Conservation (phyloP, 2,329 filamentous ascomycete species). For the Ceratocystis eucalypticola region DNA sequence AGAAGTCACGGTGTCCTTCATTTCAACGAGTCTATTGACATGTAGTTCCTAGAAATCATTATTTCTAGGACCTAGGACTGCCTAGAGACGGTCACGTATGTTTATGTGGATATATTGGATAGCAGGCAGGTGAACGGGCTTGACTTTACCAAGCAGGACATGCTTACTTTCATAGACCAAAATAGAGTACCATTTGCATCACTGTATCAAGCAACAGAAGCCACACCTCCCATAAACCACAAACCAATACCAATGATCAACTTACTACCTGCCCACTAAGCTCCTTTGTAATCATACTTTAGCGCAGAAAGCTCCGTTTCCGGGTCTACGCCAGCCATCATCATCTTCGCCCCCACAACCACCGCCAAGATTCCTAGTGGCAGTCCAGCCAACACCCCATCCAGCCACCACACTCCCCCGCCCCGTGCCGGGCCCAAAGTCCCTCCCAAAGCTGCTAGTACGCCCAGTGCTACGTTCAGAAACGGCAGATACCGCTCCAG, state of each 20-base stretch:
- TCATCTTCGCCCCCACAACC: slow-evolving; percentile 46
- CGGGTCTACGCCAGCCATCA: slow-evolving; percentile 57
- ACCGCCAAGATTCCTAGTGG: slow-evolving; percentile 47
- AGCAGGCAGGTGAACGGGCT: neutral
- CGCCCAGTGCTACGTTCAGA: slow-evolving; percentile 45
- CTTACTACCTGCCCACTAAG: slow-evolving; percentile 28
- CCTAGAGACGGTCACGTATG: neutral
- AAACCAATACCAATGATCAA: neutral
- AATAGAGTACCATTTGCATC: slow-evolving; percentile 5
- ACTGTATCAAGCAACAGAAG: neutral
- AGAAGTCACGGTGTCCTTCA: slow-evolving; percentile 75
- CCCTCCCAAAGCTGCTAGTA: slow-evolving; percentile 32
- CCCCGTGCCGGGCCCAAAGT: neutral
- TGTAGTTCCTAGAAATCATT: slow-evolving; percentile 28
- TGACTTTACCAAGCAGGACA: neutral
- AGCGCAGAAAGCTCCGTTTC: slow-evolving; percentile 48
- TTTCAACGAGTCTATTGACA: slow-evolving; percentile 85
- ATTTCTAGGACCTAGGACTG: neutral
- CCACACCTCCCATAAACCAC: neutral
- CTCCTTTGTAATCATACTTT: slow-evolving; percentile 55
- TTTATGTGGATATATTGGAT: neutral
- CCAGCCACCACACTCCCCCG: slow-evolving; percentile 31
- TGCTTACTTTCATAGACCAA: slow-evolving; percentile 5
- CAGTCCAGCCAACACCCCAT: slow-evolving; percentile 36
- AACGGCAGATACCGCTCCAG: slow-evolving; percentile 46